Conservation (phyloP, 2,329 filamentous ascomycete genomes). For the Talaromyces sp. region DNA sequence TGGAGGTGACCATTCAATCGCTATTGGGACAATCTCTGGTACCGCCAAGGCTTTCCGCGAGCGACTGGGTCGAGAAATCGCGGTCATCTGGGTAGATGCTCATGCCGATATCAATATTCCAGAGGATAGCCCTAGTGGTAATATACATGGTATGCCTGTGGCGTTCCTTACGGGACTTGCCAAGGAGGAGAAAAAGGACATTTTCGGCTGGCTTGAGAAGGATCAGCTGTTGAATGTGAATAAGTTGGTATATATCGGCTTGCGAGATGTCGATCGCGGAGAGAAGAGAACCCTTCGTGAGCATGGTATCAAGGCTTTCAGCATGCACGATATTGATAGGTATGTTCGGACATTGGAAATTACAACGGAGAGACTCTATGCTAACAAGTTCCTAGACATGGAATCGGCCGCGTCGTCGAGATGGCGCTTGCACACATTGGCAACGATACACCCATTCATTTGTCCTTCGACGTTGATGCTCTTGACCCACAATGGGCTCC, state of each 20-base stretch:
- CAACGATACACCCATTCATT: conserved; percentile 88
- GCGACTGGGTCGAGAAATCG: conserved; percentile 73
- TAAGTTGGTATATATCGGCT: conserved; percentile 95
- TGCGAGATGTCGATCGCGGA: conserved; percentile 84
- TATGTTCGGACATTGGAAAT: conserved; percentile 39
- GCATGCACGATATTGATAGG: conserved; percentile 97
- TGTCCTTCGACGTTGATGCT: conserved; percentile 95
- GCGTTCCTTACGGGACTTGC: conserved; percentile 85
- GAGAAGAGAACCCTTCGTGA: conserved; percentile 91
- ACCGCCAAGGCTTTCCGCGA: conserved; percentile 82
- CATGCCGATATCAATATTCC: conserved; percentile 98
- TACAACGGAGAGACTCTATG: background rate
- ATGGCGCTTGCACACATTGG: conserved; percentile 98
- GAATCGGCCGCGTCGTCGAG: conserved; percentile 92
- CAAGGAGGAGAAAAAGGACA: conserved; percentile 66
- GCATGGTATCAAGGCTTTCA: conserved; percentile 89
- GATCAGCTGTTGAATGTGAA: conserved; percentile 56
- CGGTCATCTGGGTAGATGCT: conserved; percentile 97
- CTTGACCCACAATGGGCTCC: conserved; percentile 95
- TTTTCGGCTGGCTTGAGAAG: conserved; percentile 83
- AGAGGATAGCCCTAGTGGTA: conserved; percentile 81
- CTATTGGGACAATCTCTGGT: conserved; percentile 86
- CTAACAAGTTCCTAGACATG: conserved; percentile 54
- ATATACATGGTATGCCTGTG: conserved; percentile 97
- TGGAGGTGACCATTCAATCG: conserved; percentile 93